Evolutionary conservation across 768 basidiomycete genomes (phyloP).

Genomic region (Macrolepiota dolichaula): DNA sequence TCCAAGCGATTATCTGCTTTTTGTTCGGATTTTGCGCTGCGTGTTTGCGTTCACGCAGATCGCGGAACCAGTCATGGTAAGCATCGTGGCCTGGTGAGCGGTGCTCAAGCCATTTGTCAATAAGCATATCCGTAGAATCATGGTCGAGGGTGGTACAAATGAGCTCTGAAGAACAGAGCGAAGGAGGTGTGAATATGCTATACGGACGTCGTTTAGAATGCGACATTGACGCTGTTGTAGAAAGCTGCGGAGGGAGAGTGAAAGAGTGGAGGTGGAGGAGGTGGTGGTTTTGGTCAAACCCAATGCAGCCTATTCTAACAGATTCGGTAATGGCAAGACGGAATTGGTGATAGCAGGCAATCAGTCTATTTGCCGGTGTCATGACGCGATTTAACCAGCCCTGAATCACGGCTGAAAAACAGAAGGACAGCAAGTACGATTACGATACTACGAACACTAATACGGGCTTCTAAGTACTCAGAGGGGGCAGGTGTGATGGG

Average conservation of each 20-base stretch:
- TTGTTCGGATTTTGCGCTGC: constrained; percentile 38
- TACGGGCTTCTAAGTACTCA: not conserved
- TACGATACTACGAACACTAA: not conserved
- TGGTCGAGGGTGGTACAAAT: constrained; percentile 76
- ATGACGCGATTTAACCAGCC: constrained; percentile 11
- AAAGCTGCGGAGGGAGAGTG: too few species aligned
- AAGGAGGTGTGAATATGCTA: constrained; percentile 63
- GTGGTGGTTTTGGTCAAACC: constrained; percentile 1
- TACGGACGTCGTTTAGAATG: constrained; percentile 42
- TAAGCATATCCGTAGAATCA: constrained; percentile 72
- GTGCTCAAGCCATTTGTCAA: constrained; percentile 83
- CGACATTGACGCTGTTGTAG: constrained; percentile 33
- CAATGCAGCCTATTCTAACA: not conserved
- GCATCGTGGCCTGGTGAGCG: constrained; percentile 56
- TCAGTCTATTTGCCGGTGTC: constrained; percentile 11
- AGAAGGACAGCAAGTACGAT: not conserved
- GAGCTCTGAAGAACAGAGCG: constrained; percentile 72
- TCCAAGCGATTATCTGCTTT: constrained; percentile 53
- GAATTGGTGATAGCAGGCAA: constrained; percentile 7
- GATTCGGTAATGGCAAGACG: constrained; percentile 6
- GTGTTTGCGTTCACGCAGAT: constrained; percentile 64
- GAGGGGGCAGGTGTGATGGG: not conserved
- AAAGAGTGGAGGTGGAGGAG: constrained; percentile 8
- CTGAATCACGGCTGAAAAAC: constrained; percentile 6
- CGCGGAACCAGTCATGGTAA: constrained; percentile 75